Base-by-base conservation (phyloP, 2,329 filamentous ascomycete genomes). In the Coniochaeta sp. region DNA sequence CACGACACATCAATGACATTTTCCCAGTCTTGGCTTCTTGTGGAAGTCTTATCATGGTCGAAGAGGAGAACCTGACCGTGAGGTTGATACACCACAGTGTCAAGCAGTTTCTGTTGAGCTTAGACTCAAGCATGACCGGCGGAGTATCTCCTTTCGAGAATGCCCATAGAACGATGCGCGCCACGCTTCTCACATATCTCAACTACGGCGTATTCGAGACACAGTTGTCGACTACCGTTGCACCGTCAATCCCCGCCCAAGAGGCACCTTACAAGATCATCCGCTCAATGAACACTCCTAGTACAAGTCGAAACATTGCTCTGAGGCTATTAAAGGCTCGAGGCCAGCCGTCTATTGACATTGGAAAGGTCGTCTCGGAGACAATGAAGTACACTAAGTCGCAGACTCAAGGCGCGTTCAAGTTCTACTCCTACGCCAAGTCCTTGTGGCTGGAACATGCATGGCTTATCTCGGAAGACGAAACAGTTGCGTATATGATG, bases 31-130 rank as follows among this genome's bases (percentile, higher is more conserved):
- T 75, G 1, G 60, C 61, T 16, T 72, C 64, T 38, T 76, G 74
- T 22, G 72, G 73, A 19, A 68, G 73, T 36, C 64, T 76, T 1
- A 34, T 76, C 0, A 67, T 64, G 6, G 54, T 75, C 0, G 72
- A 75, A 7, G 73, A 76, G 60, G 73, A 76, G 26, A 64, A 69
- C 12, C 38, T 58, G 2, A 62, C 71, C 0, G 64, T 74, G 6
- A 64, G 67, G 3, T 63, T 75, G 0, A 62, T 75, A 5, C 73
- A 76, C 31, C 69, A 72, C 7, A 76, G 72, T 7, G 67, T 73
- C 12, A 72, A 66, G 57, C 69, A 73, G 50, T 76, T 71, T 44
- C 62, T 75, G 1, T 58, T 69, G n/a, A 58, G 62, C 36, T 58
- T 60, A 2, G 64, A 63, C 31, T 4, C 57, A 31, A 28, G 22